Conservation (phyloP, 2,329 filamentous ascomycete genomes). For the Pestalotiopsis sp. region DNA sequence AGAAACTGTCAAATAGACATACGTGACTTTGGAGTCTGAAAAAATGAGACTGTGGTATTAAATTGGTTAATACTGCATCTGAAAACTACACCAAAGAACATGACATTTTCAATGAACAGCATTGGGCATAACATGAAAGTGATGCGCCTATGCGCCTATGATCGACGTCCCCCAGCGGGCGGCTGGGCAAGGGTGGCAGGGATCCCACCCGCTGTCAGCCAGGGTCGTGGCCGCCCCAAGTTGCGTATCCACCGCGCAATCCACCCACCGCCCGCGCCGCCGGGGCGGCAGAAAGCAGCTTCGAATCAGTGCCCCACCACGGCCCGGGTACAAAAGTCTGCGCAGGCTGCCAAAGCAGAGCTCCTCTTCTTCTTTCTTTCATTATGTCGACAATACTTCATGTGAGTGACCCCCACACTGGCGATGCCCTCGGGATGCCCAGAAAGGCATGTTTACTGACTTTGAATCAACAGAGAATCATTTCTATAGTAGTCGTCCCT, state of each 20-base stretch:
- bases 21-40: too few relatives aligned
- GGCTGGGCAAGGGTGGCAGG: not conserved
- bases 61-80: too few relatives aligned
- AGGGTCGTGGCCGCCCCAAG: not conserved
- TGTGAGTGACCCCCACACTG: conserved; percentile 13
- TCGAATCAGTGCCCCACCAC: not conserved
- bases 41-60: too few relatives aligned
- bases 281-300: not conserved
- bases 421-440: too few relatives aligned
- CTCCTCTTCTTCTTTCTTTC: conserved; percentile 43
- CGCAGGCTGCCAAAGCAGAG: not conserved
- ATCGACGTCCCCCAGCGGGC: too few relatives aligned
- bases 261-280: not conserved
- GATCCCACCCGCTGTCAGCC: not conserved
- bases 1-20: too few relatives aligned
- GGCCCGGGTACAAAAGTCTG: not conserved
- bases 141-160: too few relatives aligned
- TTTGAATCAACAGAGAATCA: conserved; percentile 68
- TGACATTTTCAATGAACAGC: too few relatives aligned
- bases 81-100: too few relatives aligned
- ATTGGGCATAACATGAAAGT: too few relatives aligned
- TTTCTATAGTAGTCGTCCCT: conserved; percentile 95
- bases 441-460: not conserved
- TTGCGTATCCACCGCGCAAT: not conserved
- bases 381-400: conserved; percentile 58